Base-by-base conservation (phyloP, 805 yeast species). In the Teunomyces panamensis region DNA sequence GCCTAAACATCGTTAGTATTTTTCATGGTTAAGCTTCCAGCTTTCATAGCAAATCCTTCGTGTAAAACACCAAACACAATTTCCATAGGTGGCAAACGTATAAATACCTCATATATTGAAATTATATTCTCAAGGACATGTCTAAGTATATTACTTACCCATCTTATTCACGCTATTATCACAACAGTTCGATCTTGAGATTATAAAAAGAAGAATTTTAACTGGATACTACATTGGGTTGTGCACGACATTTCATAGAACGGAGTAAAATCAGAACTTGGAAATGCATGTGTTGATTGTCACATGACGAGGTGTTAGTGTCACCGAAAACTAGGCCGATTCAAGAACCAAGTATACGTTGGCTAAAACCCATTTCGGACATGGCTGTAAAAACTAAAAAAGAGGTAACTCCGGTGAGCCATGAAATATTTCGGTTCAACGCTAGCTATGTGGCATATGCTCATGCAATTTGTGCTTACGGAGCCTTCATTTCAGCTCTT, bases 401-500 rank as follows among this genome's bases (percentile, higher is more conserved):
- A 13, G 32, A 8, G 34, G 34, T 26, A 10, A 14, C 16, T 14
- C 33, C 43, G 32, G 37, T 16, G 27, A 32, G 6, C 9, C 45
- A 4, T 14, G 42, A 42, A 30, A 34, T 51, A 5, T 36, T 55
- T 14, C 47, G 69, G 24, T 56, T 88, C 59, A 86, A 81, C 65
- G 96, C 87, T 30, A 78, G 77, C 49, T 71, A 77, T 56, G 73
- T 90, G 34, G 87, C 95, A 2, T 68, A 79, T 49, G 81, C 87
- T 1, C 97, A 90, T 64, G 77, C 92, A 0, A 52, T 80, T 0
- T 84, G 82, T 59, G 92, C 96, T 0, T 71, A 78, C 4, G 66
- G 81, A 9, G 96, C 97, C 1, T 91, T 91, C 58, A 30, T 85
- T 4, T 78, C 81, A 0, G 96, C 97, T 3, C 74, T 91, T 20